A percentile compares a stretch with the other conserved stretches of the same genome.
These are phyloP conservation scores for Penicillium malachiteum DNA, from an alignment of 495 filamentous ascomycete genomes.

Conservation along the genomic window DNA sequence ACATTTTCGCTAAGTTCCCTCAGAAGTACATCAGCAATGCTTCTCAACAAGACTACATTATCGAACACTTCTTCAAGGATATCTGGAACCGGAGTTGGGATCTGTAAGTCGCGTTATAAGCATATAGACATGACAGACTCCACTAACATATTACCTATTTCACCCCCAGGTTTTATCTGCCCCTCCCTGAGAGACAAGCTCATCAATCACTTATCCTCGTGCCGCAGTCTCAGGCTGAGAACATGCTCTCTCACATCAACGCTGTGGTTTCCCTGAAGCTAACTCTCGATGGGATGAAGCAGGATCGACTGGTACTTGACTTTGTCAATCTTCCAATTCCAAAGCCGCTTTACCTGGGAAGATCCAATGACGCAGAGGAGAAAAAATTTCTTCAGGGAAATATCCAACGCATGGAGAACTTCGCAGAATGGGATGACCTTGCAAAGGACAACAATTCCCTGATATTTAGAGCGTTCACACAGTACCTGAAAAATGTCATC, in stretches of 20 bases:
- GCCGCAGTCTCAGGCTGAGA: background rate
- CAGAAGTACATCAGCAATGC: background rate
- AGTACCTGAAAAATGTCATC: background rate
- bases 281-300: background rate
- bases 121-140: background rate
- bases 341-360: background rate
- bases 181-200: background rate
- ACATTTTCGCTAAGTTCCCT: background rate
- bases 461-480: background rate
- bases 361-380: background rate
- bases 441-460: background rate
- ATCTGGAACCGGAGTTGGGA: background rate
- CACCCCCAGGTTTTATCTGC: background rate
- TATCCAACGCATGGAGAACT: background rate
- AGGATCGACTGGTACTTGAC: background rate
- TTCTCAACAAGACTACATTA: background rate
- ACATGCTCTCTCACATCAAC: background rate
- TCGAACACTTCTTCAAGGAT: background rate
- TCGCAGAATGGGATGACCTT: background rate
- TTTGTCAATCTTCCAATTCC: background rate
- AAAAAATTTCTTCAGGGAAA: background rate
- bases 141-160: background rate
- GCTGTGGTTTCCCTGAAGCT: background rate
- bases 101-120: background rate
- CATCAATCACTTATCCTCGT: background rate